Evolutionary conservation across 768 basidiomycete genomes (phyloP).

Genomic region (Amanita phalloides): DNA sequence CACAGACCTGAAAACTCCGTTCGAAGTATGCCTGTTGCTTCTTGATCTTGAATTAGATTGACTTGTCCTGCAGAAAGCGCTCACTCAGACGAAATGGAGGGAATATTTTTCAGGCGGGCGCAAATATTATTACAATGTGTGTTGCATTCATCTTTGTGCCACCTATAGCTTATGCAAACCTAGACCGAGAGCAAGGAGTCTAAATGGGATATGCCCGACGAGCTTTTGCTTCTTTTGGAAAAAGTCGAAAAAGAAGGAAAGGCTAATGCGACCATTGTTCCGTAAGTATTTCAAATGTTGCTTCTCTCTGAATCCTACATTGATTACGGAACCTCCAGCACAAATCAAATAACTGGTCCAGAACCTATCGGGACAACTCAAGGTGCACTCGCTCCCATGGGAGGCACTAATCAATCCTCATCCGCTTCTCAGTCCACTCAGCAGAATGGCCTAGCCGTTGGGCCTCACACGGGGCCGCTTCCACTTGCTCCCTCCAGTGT

Average conservation of each 20-base stretch:
- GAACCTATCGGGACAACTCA: slow-evolving; percentile 32
- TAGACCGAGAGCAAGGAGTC: slow-evolving; percentile 86
- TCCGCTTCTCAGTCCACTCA: slow-evolving; percentile 37
- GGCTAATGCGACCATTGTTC: slow-evolving; percentile 19
- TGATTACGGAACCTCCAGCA: slow-evolving; percentile 14
- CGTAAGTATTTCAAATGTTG: slow-evolving; percentile 9
- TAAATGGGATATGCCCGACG: slow-evolving; percentile 97
- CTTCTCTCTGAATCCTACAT: neutral
- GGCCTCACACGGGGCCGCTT: slow-evolving; percentile 40
- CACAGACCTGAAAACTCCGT: slow-evolving; percentile 79
- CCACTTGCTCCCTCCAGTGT: slow-evolving; percentile 53
- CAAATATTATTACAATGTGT: slow-evolving; percentile 85
- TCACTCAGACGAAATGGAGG: slow-evolving; percentile 89
- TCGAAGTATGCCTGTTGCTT: slow-evolving; percentile 50
- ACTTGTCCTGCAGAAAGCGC: slow-evolving; percentile 41
- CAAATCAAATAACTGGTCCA: slow-evolving; percentile 24
- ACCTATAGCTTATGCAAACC: slow-evolving; percentile 2
- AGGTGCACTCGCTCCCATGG: slow-evolving; percentile 44
- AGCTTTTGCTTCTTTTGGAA: slow-evolving; percentile 74
- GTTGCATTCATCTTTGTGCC: slow-evolving; percentile 11
- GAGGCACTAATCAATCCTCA: slow-evolving; percentile 40
- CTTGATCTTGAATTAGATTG: slow-evolving; percentile 3
- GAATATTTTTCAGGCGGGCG: slow-evolving; percentile 90
- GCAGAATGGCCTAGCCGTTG: slow-evolving; percentile 40
- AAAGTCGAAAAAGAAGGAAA: slow-evolving; percentile 72